phyloP scores from a whole-genome alignment of 306 rosid genomes.

The Quercus cerris region DNA sequence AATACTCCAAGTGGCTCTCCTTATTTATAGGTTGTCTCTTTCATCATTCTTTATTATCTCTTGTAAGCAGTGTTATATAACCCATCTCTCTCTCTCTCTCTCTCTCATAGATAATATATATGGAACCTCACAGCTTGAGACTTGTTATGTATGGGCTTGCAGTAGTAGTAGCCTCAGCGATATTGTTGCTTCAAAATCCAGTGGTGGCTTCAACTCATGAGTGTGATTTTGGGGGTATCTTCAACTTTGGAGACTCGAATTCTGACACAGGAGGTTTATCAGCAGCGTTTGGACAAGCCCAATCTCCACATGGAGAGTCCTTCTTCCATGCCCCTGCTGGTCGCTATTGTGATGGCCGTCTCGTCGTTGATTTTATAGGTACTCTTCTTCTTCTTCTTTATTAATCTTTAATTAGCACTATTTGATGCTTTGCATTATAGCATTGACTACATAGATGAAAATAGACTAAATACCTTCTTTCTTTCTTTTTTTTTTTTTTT shows the following conservation, averaged over 20 bases:
- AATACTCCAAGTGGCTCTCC: too few relatives aligned
- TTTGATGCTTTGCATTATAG: too few relatives aligned
- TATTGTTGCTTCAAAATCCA: constrained; percentile 16
- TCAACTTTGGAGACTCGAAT: constrained; percentile 88
- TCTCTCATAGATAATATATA: neutral
- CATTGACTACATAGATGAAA: too few relatives aligned
- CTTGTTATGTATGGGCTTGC: constrained; percentile 8
- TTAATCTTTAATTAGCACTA: too few relatives aligned
- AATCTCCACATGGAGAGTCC: constrained; percentile 63
- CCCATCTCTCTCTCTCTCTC: neutral
- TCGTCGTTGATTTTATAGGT: constrained; percentile 76
- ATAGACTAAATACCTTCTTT: too few relatives aligned
- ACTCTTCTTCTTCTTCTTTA: neutral
- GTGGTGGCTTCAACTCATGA: constrained; percentile 2
- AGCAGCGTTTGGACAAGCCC: constrained; percentile 80
- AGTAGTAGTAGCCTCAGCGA: constrained; percentile 22
- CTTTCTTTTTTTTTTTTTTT: too few relatives aligned
- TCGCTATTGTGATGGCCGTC: constrained; percentile 84
- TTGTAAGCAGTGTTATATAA: constrained; percentile 15
- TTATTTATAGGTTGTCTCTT: too few relatives aligned
- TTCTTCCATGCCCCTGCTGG: constrained; percentile 52
- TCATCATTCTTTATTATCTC: constrained; percentile 33
- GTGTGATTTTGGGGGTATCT: constrained; percentile 76
- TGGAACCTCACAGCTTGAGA: neutral
- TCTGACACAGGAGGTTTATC: constrained; percentile 96